phyloP scores from a whole-genome alignment of 805 yeast genomes.

The Metschnikowia similis region DNA sequence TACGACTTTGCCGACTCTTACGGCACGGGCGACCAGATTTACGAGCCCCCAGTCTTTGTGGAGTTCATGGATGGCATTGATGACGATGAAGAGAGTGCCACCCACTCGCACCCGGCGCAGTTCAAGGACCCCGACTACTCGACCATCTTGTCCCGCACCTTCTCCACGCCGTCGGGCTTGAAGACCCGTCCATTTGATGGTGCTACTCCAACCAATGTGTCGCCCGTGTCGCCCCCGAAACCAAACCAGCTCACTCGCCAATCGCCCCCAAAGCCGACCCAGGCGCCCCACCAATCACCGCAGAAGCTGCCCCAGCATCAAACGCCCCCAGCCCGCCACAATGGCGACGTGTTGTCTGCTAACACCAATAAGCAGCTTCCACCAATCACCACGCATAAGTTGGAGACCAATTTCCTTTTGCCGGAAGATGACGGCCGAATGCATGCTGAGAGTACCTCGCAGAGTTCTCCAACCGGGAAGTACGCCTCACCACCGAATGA shows the following conservation, averaged over 20 bases:
- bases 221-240: not conserved
- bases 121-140: slow-evolving; percentile 32
- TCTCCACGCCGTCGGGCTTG: slow-evolving; percentile 14
- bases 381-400: not conserved
- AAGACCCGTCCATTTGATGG: not conserved
- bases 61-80: slow-evolving; percentile 47
- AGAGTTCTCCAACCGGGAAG: not conserved
- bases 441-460: not conserved
- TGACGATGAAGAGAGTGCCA: slow-evolving; percentile 17
- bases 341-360: not conserved
- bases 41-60: slow-evolving; percentile 57
- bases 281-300: not conserved
- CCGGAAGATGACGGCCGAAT: not conserved
- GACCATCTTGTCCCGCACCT: slow-evolving; percentile 17
- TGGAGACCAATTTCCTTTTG: slow-evolving; percentile 1
- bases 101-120: slow-evolving; percentile 22
- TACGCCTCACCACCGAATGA: not conserved
- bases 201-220: not conserved
- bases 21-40: slow-evolving; percentile 64
- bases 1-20: slow-evolving; percentile 46
- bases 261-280: not conserved
- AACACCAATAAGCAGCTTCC: slow-evolving; percentile 12
- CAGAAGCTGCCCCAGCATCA: not conserved
- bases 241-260: not conserved
- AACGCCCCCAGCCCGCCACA: not conserved